Conservation (phyloP, 2,329 filamentous ascomycete species). For the Venturia asperata region DNA sequence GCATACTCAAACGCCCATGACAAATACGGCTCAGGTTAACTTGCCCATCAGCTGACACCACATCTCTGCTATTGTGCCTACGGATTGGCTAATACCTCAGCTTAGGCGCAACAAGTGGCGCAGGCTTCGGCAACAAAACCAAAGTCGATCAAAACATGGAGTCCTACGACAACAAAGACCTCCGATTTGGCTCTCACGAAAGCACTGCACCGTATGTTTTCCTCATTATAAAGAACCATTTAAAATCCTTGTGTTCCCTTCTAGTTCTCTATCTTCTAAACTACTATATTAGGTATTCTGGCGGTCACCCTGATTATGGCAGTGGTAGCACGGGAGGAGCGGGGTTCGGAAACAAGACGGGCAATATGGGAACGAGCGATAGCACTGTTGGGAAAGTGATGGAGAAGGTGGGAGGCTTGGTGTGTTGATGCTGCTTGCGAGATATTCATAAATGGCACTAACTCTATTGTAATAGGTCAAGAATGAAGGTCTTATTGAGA, state of each 20-base stretch:
- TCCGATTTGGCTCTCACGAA: slow-evolving; percentile 13
- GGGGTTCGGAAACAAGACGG: slow-evolving; percentile 14
- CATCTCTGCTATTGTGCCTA: not conserved
- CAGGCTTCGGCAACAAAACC: slow-evolving; percentile 35
- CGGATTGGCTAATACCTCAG: not conserved
- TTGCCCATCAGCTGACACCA: not conserved
- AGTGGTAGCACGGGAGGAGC: slow-evolving; percentile 17
- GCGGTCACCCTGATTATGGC: not conserved
- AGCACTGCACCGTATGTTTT: slow-evolving; percentile 8
- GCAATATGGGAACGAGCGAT: slow-evolving; percentile 11
- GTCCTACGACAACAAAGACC: slow-evolving; percentile 8
- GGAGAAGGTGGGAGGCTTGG: slow-evolving; percentile 20
- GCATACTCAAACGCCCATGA: slow-evolving; percentile 27
- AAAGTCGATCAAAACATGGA: slow-evolving; percentile 20
- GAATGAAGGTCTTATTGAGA: slow-evolving; percentile 20
- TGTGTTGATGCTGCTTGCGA: not conserved
- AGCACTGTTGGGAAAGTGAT: slow-evolving; percentile 19
- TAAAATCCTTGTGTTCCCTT: too few relatives aligned
- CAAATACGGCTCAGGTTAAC: slow-evolving; percentile 14
- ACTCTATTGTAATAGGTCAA: not conserved
- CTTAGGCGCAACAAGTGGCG: slow-evolving; percentile 28
- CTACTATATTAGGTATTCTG: not conserved
- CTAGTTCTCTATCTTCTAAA: too few relatives aligned
- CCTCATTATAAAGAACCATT: too few relatives aligned
- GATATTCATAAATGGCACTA: not conserved